Evolutionary conservation across 2,329 filamentous ascomycete species (phyloP), one percentile per base, ranked within the genome.

Genomic region (Aspergillus fumigatiaffinis): DNA sequence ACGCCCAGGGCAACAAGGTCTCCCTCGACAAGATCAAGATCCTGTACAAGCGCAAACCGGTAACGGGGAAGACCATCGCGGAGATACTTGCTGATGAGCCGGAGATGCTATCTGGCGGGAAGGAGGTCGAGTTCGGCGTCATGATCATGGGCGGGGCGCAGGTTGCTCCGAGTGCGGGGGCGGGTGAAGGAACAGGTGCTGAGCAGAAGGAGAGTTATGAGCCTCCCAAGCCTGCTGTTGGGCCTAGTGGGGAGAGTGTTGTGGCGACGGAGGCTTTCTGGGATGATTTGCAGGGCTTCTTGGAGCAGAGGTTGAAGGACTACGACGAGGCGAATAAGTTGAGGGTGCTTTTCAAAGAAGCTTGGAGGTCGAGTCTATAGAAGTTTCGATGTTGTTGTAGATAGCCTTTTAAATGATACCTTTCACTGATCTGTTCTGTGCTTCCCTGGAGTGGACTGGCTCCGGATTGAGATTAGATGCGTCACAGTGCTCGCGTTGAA

Each of bases 31-130:
- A 95, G 80, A 85, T 97, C 71, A 92, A 92, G 77, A 77, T 99
- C 9, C 77, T 99, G 60, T 84, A 88, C 70, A 90, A 90, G 74
- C 95, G 94, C 79, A 96, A 96, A 75, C 93, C 93, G 0, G 84
- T 91, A 0, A 71, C 82, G 0, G 91, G 96, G 63, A 94, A 93
- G 77, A 86, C 89, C 0, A 76, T 97, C 5, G 84, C 84, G 56
- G 92, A 96, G 57, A 71, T 95, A 0, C 64, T 92, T 1, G 80
- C 80, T 0, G 80, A 83, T 3, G 84, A 84, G 48, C 80, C 76
- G 28, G 80, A 66, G 20, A 67, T 69, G 55, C 59, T 73, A 46
- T 58, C 56, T 65, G 64, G 74, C 1, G 79, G 77, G 10, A 75
- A 72, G 55, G 73, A 75, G 23, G 79, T 93, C 0, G 92, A 96